A percentile compares a stretch with the other conserved stretches of the same genome.
Conservation (phyloP, 495 filamentous ascomycete genomes). For the Aspergillus ellipticus region DNA sequence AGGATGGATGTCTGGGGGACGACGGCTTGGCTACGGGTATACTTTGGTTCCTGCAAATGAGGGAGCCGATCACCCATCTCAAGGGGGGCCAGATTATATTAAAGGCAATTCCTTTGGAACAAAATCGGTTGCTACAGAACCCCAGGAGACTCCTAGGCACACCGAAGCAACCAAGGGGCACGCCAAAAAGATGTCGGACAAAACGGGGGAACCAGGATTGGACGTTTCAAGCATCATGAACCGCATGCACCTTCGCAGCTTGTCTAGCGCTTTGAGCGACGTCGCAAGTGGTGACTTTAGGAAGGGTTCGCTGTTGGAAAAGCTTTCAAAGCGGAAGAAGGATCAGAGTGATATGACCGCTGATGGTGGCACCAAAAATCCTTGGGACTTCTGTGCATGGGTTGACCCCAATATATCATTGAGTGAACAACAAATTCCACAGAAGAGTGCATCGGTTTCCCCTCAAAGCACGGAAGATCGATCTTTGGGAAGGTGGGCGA, state of each 20-base stretch:
- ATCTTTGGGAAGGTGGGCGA: constrained; percentile 7
- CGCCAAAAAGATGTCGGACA: not conserved
- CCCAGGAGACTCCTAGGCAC: not conserved
- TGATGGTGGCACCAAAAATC: constrained; percentile 4
- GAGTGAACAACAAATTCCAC: constrained; percentile 5
- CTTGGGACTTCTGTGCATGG: constrained; percentile 20
- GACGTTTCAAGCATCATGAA: constrained; percentile 15
- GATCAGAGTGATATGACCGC: constrained; percentile 1
- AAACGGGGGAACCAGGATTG: constrained; percentile 6
- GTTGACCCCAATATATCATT: constrained; percentile 7
- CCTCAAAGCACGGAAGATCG: constrained; percentile 8
- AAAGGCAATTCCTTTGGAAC: not conserved
- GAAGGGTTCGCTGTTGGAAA: constrained; percentile 27
- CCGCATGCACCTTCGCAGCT: constrained; percentile 9
- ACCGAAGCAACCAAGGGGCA: not conserved
- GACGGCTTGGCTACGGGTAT: constrained; percentile 44
- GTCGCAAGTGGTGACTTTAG: constrained; percentile 11
- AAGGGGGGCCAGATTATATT: not conserved
- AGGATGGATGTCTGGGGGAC: constrained; percentile 46
- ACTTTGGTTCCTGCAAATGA: constrained; percentile 27
- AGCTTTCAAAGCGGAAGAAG: constrained; percentile 20
- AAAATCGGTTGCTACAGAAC: not conserved
- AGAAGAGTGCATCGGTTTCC: not conserved
- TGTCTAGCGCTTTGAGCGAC: constrained; percentile 13
- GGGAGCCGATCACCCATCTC: constrained; percentile 1